Conservation (phyloP, 768 basidiomycete species). For the Trametes cubensis region DNA sequence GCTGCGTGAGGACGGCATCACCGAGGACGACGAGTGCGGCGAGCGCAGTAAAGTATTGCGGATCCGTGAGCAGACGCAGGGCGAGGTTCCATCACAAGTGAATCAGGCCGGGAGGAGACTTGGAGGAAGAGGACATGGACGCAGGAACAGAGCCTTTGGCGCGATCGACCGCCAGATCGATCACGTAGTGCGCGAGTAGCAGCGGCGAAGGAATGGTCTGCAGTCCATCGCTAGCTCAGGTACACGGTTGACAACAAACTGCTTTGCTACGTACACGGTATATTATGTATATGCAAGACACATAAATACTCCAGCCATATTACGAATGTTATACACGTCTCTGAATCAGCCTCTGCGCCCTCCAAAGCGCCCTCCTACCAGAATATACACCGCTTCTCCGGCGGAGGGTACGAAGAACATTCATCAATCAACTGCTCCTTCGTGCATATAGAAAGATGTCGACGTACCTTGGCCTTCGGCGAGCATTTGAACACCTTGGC, state of each 20-base stretch:
- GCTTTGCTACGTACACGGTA: neutral
- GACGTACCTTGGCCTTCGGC: constrained; percentile 66
- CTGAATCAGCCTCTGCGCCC: neutral
- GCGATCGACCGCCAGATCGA: neutral
- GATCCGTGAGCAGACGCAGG: constrained; percentile 50
- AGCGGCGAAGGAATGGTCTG: too few relatives aligned
- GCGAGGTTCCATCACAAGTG: constrained; percentile 20
- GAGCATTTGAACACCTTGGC: constrained; percentile 86
- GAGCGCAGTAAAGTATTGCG: constrained; percentile 66
- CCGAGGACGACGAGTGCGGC: constrained; percentile 67
- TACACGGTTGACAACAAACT: neutral
- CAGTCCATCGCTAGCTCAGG: too few relatives aligned
- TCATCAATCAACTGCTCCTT: neutral
- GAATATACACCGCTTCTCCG: constrained; percentile 75
- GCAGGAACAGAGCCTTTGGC: neutral
- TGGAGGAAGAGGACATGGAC: constrained; percentile 15
- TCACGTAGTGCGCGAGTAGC: neutral
- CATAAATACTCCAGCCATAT: constrained; percentile 14
- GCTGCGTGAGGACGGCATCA: constrained; percentile 75
- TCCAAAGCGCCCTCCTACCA: constrained; percentile 57
- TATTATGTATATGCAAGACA: neutral
- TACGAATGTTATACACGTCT: constrained; percentile 2
- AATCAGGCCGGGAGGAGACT: constrained; percentile 6
- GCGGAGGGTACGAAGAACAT: constrained; percentile 57
- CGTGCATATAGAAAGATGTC: neutral